These are phyloP conservation scores for Stromatinia cepivora DNA, from an alignment of 2,329 filamentous ascomycete species.

Conservation along the genomic window DNA sequence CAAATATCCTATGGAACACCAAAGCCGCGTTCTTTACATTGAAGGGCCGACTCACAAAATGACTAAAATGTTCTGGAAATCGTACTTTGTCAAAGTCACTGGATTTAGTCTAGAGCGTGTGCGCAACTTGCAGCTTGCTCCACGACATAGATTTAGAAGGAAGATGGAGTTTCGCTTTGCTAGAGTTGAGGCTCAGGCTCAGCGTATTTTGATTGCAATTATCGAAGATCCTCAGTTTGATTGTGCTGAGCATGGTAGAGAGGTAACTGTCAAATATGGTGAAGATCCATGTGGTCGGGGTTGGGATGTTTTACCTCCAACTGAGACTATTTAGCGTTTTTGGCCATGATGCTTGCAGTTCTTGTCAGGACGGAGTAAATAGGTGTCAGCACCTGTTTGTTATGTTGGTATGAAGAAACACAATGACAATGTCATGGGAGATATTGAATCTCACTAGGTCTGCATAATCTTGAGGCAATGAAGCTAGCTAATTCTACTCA, in stretches of 20 bases:
- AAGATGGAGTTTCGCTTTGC: conserved; percentile 24
- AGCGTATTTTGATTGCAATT: conserved; percentile 13
- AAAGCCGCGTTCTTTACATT: neutral
- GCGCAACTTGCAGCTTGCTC: neutral
- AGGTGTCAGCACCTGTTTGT: too few species aligned
- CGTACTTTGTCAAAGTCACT: neutral
- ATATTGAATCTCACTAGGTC: neutral
- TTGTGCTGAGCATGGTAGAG: too few species aligned
- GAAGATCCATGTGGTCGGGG: conserved; percentile 3
- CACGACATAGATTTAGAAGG: neutral
- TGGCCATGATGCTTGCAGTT: too few species aligned
- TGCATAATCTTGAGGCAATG: too few species aligned
- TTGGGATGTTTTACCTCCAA: neutral
- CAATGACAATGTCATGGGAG: too few species aligned
- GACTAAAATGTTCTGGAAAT: neutral
- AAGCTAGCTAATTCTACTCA: too few species aligned
- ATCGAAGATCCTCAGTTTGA: neutral
- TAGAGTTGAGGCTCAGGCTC: conserved; percentile 26
- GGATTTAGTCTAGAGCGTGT: neutral
- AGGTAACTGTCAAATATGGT: conserved; percentile 8
- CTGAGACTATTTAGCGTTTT: neutral
- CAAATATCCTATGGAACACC: neutral
- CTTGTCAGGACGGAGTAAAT: accelerated
- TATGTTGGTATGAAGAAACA: neutral
- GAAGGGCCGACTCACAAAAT: neutral